Base-by-base conservation (phyloP, 129 eudicot species). In the Chrysanthemum lavandulifolium region DNA sequence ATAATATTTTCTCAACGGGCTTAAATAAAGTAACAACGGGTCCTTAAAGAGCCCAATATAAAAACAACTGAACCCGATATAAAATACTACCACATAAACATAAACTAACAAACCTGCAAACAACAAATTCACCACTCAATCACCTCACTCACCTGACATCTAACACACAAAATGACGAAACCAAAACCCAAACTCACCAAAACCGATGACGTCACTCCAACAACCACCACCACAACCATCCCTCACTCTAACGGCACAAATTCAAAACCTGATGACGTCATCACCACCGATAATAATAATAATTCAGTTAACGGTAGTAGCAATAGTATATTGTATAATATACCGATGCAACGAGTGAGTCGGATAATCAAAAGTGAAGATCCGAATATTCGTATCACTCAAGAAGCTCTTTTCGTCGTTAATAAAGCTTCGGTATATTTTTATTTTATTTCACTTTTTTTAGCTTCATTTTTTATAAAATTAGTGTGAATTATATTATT, bases 351-450 rank as follows among this genome's bases (percentile, higher is more conserved):
- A 66, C 84, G 96, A 8, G 77, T 92, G 57, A 85, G 74, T 62
- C 78, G 88, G 40, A 92, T 92, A 23, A 65, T 87, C 7, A 89
- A 77, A 86, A 83, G 82, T 31, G 96, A 85, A 61, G 85, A 71
- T 74, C 63, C 87, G 48, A 85, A 83, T 51, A 1, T 72, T 64
- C 84, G 84, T 15, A 81, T 87, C 69, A 67, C 87, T 61, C 86
- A 83, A 10, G 98, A 92, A 65, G 94, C 98, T 16, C 81, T 84
- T 73, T 86, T 83, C 79, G 67, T 87, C 75, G 71, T 89, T 67
- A 92, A 92, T 67, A 89, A 83, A 86, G 96, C 96, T 68, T 68
- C 91, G 85, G 98, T 92, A 86, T 71, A 73, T 16, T 47, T 69
- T 3, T 14, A 9, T 56, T 64, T 52, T 3, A 23, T 18, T 52